Conservation (phyloP, 306 rosid species). For the Glycine soja region DNA sequence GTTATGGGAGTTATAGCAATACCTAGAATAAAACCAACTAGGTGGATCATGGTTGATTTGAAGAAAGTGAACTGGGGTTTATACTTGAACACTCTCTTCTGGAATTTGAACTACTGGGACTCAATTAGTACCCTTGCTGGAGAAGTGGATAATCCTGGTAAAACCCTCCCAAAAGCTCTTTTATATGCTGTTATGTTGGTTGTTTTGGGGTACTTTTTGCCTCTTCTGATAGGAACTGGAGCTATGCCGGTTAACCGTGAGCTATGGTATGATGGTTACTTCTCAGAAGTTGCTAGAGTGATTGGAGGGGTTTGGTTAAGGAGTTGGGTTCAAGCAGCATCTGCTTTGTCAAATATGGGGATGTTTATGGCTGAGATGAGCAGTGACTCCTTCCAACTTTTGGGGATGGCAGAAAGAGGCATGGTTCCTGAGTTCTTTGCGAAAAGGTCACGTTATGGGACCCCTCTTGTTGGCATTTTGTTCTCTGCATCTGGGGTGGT, state of each 20-base stretch:
- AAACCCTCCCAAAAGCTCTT: constrained; percentile 70
- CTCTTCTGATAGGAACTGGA: constrained; percentile 69
- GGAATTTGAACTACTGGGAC: constrained; percentile 86
- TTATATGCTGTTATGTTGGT: constrained; percentile 65
- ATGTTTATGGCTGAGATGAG: constrained; percentile 74
- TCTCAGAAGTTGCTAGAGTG: constrained; percentile 61
- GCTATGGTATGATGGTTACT: constrained; percentile 72
- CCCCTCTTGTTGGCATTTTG: constrained; percentile 64
- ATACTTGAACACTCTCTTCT: constrained; percentile 71
- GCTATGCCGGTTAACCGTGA: constrained; percentile 56
- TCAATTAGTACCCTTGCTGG: constrained; percentile 73
- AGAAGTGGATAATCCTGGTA: constrained; percentile 66
- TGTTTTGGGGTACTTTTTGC: constrained; percentile 63
- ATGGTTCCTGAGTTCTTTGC: constrained; percentile 74
- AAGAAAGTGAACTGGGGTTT: constrained; percentile 61
- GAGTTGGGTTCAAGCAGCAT: constrained; percentile 64
- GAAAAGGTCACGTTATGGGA: constrained; percentile 62
- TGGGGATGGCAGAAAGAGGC: constrained; percentile 73
- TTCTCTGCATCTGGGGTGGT: constrained; percentile 75
- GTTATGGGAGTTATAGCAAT: constrained; percentile 68
- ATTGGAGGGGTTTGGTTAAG: constrained; percentile 75
- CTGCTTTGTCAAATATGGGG: constrained; percentile 83
- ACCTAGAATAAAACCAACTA: constrained; percentile 59
- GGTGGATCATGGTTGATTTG: constrained; percentile 62
- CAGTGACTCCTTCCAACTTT: constrained; percentile 21